Percentiles rank a stretch among this genome's conserved stretches.
Conservation (phyloP, 495 filamentous ascomycete genomes). For the Diplogelasinospora grovesii region DNA sequence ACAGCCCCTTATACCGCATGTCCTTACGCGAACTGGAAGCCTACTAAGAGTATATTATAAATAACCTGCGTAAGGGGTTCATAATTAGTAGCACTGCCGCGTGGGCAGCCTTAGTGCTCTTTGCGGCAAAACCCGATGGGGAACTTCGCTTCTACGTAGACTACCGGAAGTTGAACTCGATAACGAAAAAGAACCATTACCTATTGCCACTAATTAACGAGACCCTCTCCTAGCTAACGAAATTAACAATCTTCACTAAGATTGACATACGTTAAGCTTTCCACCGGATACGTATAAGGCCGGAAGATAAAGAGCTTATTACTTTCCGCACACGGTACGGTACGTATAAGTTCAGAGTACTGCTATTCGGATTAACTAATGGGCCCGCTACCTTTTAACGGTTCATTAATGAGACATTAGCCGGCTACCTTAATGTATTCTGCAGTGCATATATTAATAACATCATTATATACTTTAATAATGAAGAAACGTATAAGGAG, state of each 20-base stretch:
- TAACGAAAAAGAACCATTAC: constrained; percentile 39
- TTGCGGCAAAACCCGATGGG: constrained; percentile 28
- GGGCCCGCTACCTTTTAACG: no score
- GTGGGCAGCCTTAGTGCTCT: constrained; percentile 26
- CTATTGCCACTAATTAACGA: constrained; percentile 41
- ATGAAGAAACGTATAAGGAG: not conserved
- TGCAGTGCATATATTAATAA: constrained; percentile 7
- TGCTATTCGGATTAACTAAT: no score
- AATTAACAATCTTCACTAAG: constrained; percentile 37
- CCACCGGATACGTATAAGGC: no score
- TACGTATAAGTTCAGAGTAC: no score
- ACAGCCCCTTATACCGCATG: constrained; percentile 22
- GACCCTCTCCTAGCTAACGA: constrained; percentile 21
- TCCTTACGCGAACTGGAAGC: constrained; percentile 17
- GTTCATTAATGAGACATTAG: no score
- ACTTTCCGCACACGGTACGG: no score
- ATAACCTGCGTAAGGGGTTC: constrained; percentile 9
- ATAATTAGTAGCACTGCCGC: constrained; percentile 5
- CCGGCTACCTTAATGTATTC: no score
- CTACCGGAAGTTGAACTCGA: constrained; percentile 35
- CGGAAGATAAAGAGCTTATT: no score
- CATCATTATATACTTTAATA: constrained; percentile 6
- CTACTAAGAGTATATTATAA: constrained; percentile 5
- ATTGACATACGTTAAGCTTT: no score
- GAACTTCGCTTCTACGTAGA: constrained; percentile 38